Percentiles rank a stretch among this genome's conserved stretches.
Conservation (phyloP, 2,329 filamentous ascomycete species). For the Colletotrichum sp. region DNA sequence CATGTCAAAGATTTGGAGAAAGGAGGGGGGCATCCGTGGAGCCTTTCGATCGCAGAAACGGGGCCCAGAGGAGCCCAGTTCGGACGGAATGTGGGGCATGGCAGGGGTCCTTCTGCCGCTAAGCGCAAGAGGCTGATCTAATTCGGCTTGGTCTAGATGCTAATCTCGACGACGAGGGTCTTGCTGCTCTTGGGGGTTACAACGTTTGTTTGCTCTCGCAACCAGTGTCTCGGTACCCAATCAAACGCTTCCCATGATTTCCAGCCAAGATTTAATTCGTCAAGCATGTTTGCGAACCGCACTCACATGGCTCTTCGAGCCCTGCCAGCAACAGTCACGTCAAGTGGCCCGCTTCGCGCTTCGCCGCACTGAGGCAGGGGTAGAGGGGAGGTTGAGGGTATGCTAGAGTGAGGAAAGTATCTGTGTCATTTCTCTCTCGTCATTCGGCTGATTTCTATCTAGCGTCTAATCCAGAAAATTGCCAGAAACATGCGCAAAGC, state of each 20-base stretch:
- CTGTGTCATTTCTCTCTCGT: background rate
- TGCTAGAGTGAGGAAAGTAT: background rate
- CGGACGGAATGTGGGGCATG: background rate
- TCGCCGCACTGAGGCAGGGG: background rate
- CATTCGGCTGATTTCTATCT: background rate
- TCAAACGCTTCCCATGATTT: background rate
- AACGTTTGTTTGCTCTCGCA: conserved; percentile 12
- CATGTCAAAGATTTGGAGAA: background rate
- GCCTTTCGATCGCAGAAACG: background rate
- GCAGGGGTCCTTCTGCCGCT: background rate
- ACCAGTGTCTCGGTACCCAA: conserved; percentile 11
- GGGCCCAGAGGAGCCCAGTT: background rate
- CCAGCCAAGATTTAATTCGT: background rate
- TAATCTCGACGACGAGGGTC: conserved; percentile 18
- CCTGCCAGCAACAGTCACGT: background rate
- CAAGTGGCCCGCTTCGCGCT: background rate
- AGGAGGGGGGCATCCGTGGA: background rate
- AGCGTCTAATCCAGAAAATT: background rate
- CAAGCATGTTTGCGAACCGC: background rate
- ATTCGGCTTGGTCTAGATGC: conserved; percentile 4
- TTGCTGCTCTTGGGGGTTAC: background rate
- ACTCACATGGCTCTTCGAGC: background rate
- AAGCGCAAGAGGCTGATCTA: conserved; percentile 11
- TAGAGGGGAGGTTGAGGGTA: background rate
- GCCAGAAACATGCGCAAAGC: background rate